Base-by-base conservation (phyloP, 495 filamentous ascomycete species). In the Opeltia flavorubescens region DNA sequence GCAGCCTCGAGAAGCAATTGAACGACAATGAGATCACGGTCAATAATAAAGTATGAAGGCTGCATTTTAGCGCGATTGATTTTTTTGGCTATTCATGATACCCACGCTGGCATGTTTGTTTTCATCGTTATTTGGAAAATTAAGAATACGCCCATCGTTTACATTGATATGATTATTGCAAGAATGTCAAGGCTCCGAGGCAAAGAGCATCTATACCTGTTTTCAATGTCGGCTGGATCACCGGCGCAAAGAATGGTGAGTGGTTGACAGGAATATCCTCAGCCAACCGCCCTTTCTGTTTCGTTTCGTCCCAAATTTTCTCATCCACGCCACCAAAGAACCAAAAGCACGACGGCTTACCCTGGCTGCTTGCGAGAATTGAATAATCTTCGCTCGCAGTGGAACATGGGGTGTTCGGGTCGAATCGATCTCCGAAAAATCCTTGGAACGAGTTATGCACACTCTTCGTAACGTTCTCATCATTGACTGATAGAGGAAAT, bases 231-330 rank as follows among this genome's bases (percentile, higher is more conserved):
- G 76, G 75, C 54, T 77, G 60, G 15, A 84, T 65, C 0, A 66
- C 72, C 17, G 78, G 79, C 34, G 71, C 71, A 62, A 81, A 83
- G 49, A 66, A 70, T 2, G 68, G 63, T 43, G 69, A 77, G 56
- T 84, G 79, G 49, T 81, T 81, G 28, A 62, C 66, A 1, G 73
- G 68, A 11, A 58, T 49, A 29, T 53, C 46, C 31, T 57, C 47
- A 11, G 34, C 28, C 21, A 49, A 6, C 28, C 43, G 50, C 6
- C 50, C 55, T 11, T 53, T 45, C 30, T 45, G 50, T 41, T 63
- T 49, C 2, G 60, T 62, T 36, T 53, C 52, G 59, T 73, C 71
- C 69, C 69, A 74, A 8, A 63, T 42, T 6, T 55, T 57, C 1
- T 49, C 58, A 48, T 71, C 69, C 41, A 63, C 59, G 0, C 67